These are phyloP conservation scores for Fusarium sp. DNA, from an alignment of 2,329 filamentous ascomycete genomes.

Conservation along the genomic window DNA sequence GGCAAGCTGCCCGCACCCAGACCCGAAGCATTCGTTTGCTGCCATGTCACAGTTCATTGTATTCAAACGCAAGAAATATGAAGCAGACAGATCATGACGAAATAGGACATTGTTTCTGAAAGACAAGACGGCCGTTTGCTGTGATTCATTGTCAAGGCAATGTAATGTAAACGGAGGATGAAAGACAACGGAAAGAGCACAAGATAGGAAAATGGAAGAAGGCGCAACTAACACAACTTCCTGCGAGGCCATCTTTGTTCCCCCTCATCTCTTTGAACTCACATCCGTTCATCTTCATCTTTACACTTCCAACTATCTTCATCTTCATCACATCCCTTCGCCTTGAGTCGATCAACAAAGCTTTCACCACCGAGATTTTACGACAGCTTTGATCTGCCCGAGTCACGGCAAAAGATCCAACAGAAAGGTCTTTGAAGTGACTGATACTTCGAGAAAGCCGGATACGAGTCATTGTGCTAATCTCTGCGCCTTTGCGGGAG, in stretches of 20 bases:
- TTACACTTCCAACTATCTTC: not conserved
- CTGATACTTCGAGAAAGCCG: too few relatives aligned
- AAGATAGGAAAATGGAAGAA: not conserved
- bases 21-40: slow-evolving; percentile 19
- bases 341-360: not conserved
- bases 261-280: not conserved
- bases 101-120: not conserved
- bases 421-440: not conserved
- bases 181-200: not conserved
- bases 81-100: not conserved
- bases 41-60: not conserved
- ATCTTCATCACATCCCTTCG: not conserved
- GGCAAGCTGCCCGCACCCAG: not conserved
- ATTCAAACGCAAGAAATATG: slow-evolving; percentile 16
- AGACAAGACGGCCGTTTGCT: not conserved
- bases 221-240: not conserved
- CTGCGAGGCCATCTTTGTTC: not conserved
- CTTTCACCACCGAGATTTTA: not conserved
- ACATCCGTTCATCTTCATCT: not conserved
- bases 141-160: not conserved
- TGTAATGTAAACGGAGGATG: not conserved
- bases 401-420: not conserved
- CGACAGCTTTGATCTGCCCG: not conserved
- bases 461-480: not conserved
- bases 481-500: not conserved